phyloP scores from a whole-genome alignment of 2,329 filamentous ascomycete genomes.

The Endocalyx cinctus region DNA sequence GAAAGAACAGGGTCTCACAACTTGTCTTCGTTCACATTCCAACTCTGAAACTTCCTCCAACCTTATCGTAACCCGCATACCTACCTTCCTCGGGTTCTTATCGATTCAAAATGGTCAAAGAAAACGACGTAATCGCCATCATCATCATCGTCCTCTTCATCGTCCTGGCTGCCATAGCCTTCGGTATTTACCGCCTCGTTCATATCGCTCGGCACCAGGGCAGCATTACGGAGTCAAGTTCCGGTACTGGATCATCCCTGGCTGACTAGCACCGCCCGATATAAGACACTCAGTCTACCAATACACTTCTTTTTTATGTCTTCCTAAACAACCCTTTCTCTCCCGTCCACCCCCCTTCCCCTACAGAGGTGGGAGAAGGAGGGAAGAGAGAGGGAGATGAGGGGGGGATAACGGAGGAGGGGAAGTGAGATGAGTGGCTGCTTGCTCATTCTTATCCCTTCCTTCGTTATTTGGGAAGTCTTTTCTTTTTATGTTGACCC shows the following conservation, averaged over 20 bases:
- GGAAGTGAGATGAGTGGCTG: too few species aligned
- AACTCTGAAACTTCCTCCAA: slow-evolving; percentile 3
- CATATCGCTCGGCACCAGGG: slow-evolving; percentile 39
- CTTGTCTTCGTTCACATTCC: neutral
- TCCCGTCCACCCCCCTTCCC: too few species aligned
- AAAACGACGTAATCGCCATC: slow-evolving; percentile 64
- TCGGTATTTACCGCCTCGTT: slow-evolving; percentile 60
- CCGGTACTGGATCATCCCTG: slow-evolving; percentile 5
- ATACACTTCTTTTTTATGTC: too few species aligned
- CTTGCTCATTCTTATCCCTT: too few species aligned
- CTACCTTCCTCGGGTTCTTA: slow-evolving; percentile 1
- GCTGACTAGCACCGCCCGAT: too few species aligned
- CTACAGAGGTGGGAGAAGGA: too few species aligned
- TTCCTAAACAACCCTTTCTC: too few species aligned
- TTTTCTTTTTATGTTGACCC: too few species aligned
- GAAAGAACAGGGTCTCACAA: slow-evolving; percentile 1
- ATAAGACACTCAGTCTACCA: too few species aligned
- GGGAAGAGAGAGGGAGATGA: too few species aligned
- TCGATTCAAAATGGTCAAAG: slow-evolving; percentile 49
- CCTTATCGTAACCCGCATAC: slow-evolving; percentile 1
- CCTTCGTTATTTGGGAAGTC: too few species aligned
- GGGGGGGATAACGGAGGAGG: too few species aligned
- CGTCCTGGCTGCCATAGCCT: slow-evolving; percentile 55
- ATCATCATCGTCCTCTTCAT: slow-evolving; percentile 65
- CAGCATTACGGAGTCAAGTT: slow-evolving; percentile 14